A percentile compares a stretch with the other conserved stretches of the same genome.
Evolutionary conservation across 2,329 filamentous ascomycete genomes (phyloP).

Genomic region (Ophiocordyceps robertsii): DNA sequence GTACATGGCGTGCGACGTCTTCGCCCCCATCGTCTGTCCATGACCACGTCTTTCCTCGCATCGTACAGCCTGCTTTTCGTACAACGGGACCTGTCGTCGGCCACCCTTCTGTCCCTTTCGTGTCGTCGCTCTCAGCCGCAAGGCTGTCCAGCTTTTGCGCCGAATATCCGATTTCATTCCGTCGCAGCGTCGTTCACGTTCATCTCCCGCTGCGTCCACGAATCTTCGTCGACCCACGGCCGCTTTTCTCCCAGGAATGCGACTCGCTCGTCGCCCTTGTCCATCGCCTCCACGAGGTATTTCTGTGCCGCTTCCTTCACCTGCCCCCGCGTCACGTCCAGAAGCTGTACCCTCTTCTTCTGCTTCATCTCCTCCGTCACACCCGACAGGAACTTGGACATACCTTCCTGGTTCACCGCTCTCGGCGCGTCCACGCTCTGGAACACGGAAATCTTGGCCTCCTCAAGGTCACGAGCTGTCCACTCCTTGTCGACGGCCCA

Average conservation of each 20-base stretch:
- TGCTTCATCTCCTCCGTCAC: constrained; percentile 86
- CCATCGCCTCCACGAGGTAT: constrained; percentile 59
- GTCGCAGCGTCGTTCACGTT: constrained; percentile 36
- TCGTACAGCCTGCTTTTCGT: not conserved
- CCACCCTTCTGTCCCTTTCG: no score
- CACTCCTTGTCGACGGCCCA: constrained; percentile 76
- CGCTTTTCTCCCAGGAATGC: constrained; percentile 76
- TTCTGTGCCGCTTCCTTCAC: constrained; percentile 70
- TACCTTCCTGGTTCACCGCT: constrained; percentile 77
- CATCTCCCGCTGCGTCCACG: constrained; percentile 67
- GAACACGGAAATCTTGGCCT: constrained; percentile 92
- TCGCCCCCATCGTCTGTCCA: constrained; percentile 5
- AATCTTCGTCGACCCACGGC: constrained; percentile 58
- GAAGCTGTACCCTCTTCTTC: constrained; percentile 63
- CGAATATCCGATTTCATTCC: not conserved
- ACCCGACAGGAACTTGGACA: constrained; percentile 72
- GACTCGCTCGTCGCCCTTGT: constrained; percentile 45
- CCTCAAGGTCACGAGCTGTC: constrained; percentile 77
- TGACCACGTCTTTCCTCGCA: not conserved
- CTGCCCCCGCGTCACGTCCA: constrained; percentile 73
- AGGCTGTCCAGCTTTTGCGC: not conserved
- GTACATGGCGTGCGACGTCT: not conserved
- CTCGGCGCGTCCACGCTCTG: constrained; percentile 81
- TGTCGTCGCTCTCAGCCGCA: no score
- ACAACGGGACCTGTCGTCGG: not conserved